Conservation (phyloP, 306 rosid genomes). For the Quillaja saponaria region DNA sequence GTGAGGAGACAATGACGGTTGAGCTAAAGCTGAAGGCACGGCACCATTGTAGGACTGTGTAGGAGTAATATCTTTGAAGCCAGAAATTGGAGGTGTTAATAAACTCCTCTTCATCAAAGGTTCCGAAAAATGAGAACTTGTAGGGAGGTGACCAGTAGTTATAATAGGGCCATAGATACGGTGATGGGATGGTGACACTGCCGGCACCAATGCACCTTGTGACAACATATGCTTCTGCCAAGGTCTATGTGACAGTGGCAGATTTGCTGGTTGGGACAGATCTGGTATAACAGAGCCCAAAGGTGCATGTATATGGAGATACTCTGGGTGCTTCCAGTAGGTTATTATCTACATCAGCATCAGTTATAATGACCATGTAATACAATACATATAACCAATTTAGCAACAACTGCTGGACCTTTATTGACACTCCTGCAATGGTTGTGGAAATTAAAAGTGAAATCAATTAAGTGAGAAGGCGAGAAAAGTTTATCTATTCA, state of each 20-base stretch:
- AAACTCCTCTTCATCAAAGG: conserved; percentile 59
- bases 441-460: conserved; percentile 26
- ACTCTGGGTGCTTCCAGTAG: conserved; percentile 23
- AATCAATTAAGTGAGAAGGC: not conserved
- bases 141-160: conserved; percentile 47
- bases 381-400: conserved; percentile 48
- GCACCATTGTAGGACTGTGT: conserved; percentile 49
- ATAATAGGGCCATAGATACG: conserved; percentile 52
- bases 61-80: conserved; percentile 61
- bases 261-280: conserved; percentile 46
- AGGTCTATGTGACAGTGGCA: conserved; percentile 30
- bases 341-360: conserved; percentile 34
- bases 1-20: conserved; percentile 72
- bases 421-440: conserved; percentile 54
- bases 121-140: conserved; percentile 56
- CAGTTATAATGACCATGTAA: conserved; percentile 40
- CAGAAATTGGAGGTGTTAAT: conserved; percentile 52
- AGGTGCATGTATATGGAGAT: conserved; percentile 39
- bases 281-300: conserved; percentile 38
- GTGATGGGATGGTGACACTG: conserved; percentile 44
- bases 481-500: not conserved
- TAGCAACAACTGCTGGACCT: conserved; percentile 38
- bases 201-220: conserved; percentile 36
- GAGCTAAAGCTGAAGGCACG: conserved; percentile 62
- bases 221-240: conserved; percentile 40